Evolutionary conservation across 495 filamentous ascomycete species (phyloP).

Genomic region (Penicillium waksmanii): DNA sequence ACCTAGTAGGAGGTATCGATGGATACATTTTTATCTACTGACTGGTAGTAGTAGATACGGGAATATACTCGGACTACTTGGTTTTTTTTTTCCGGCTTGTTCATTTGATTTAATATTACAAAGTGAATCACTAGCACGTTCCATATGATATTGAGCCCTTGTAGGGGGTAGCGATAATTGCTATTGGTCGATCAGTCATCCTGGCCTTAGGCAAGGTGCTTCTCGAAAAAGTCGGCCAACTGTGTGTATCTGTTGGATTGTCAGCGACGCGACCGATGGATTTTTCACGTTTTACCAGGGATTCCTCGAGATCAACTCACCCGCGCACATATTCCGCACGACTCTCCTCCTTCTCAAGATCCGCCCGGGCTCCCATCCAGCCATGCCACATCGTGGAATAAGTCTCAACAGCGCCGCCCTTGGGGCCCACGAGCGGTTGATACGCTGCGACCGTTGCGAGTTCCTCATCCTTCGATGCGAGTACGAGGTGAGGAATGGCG

Average conservation of each 20-base stretch:
- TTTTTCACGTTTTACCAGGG: not conserved
- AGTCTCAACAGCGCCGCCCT: conserved; percentile 49
- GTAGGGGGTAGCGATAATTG: too few species aligned
- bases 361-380: conserved; percentile 64
- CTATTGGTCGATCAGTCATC: not conserved
- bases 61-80: too few species aligned
- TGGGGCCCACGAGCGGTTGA: conserved; percentile 37
- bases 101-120: too few species aligned
- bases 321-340: conserved; percentile 56
- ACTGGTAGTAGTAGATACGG: too few species aligned
- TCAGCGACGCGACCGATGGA: not conserved
- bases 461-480: conserved; percentile 59
- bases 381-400: conserved; percentile 60
- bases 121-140: too few species aligned
- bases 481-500: conserved; percentile 55
- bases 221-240: conserved; percentile 49
- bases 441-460: conserved; percentile 45
- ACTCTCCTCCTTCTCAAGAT: conserved; percentile 54
- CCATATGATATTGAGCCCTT: too few species aligned
- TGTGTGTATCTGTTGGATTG: conserved; percentile 38
- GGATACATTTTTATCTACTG: too few species aligned
- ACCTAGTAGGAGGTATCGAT: too few species aligned
- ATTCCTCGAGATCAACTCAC: conserved; percentile 31
- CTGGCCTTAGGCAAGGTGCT: conserved; percentile 32
- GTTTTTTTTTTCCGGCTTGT: too few species aligned